Conservation (phyloP, 202 grass and related monocot species). For the Zizania palustris region DNA sequence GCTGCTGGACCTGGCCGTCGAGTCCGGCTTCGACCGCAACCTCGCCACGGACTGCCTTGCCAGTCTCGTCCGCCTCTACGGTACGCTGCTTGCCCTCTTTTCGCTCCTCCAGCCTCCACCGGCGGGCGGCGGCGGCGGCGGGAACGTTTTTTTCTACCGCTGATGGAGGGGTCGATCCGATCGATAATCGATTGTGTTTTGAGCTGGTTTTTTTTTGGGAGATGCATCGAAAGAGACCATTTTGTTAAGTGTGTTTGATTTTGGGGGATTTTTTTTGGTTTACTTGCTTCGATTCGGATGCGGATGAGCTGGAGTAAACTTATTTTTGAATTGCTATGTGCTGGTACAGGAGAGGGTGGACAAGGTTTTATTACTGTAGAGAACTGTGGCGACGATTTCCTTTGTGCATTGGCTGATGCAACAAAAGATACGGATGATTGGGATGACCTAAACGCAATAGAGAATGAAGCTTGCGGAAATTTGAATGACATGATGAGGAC, state of each 20-base stretch:
- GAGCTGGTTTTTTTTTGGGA: background rate
- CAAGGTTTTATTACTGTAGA: constrained; percentile 70
- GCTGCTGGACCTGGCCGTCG: constrained; percentile 67
- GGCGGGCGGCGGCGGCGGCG: background rate
- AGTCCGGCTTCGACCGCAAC: constrained; percentile 68
- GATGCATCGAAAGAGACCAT: too few species aligned
- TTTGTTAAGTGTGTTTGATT: too few species aligned
- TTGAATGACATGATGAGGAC: constrained; percentile 69
- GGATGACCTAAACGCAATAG: constrained; percentile 83
- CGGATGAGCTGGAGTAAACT: too few species aligned
- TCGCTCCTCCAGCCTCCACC: background rate
- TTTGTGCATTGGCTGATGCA: constrained; percentile 69
- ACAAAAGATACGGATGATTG: constrained; percentile 64
- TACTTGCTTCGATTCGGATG: too few species aligned
- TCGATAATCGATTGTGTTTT: background rate
- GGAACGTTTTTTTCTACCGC: background rate
- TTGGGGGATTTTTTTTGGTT: too few species aligned
- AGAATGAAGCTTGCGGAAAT: constrained; percentile 80
- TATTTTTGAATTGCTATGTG: background rate
- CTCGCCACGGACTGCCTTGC: constrained; percentile 55
- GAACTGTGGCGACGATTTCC: constrained; percentile 69
- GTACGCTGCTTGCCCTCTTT: constrained; percentile 27
- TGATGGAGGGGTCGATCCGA: background rate
- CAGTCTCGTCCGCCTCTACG: constrained; percentile 66
- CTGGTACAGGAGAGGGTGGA: constrained; percentile 61